phyloP scores from a whole-genome alignment of 2,329 filamentous ascomycete species.

The Trichoderma sp. region DNA sequence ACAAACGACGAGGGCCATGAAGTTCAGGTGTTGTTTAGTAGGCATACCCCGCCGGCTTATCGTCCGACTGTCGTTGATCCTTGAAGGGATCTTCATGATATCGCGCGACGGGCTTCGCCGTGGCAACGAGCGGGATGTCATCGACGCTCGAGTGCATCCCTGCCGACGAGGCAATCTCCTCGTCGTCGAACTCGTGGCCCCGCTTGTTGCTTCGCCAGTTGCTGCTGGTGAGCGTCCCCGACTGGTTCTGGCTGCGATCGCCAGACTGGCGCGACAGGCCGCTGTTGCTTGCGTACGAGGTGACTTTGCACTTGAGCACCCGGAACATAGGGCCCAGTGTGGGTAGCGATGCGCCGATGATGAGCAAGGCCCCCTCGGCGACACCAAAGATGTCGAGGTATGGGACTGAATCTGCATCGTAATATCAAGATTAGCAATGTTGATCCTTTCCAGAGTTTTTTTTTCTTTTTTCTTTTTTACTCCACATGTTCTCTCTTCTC shows the following conservation, averaged over 20 bases:
- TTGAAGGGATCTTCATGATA: conserved; percentile 11
- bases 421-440: background rate
- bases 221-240: background rate
- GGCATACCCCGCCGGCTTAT: background rate
- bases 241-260: conserved; percentile 6
- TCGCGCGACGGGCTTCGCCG: background rate
- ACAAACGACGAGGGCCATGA: background rate
- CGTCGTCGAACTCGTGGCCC: conserved; percentile 23
- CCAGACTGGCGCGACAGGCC: conserved; percentile 16
- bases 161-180: conserved; percentile 22
- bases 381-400: conserved; percentile 29
- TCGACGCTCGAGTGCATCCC: conserved; percentile 27
- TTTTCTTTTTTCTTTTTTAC: background rate
- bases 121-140: conserved; percentile 27
- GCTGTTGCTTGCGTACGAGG: conserved; percentile 18
- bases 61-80: background rate
- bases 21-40: background rate
- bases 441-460: background rate
- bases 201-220: background rate
- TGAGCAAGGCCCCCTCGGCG: conserved; percentile 27
- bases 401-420: conserved; percentile 22
- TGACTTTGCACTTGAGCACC: conserved; percentile 22
- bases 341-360: conserved; percentile 28
- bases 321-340: conserved; percentile 27
- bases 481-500: background rate